phyloP scores from a whole-genome alignment of 2,329 filamentous ascomycete genomes.

The Exophiala aquamarina region DNA sequence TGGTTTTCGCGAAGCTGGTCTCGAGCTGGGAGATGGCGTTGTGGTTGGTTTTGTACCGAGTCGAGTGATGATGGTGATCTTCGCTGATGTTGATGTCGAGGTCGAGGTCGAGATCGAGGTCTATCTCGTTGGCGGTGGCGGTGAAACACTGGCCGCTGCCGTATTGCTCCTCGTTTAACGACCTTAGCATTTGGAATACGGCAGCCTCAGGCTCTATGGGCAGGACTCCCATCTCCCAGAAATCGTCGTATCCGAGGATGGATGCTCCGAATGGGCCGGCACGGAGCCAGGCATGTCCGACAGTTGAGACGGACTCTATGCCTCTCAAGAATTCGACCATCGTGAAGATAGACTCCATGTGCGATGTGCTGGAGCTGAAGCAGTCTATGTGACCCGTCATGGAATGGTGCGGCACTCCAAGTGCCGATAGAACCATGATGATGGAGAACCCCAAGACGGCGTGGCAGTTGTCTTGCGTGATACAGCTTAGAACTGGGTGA shows the following conservation, averaged over 20 bases:
- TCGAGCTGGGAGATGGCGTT: not conserved
- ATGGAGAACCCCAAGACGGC: slow-evolving; percentile 13
- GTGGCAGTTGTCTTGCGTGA: slow-evolving; percentile 30
- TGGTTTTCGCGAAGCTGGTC: not conserved
- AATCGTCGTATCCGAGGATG: slow-evolving; percentile 3
- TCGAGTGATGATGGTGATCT: slow-evolving; percentile 3
- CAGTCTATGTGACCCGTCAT: not conserved
- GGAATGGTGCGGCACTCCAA: slow-evolving; percentile 4
- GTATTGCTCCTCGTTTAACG: slow-evolving; percentile 5
- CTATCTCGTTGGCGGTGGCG: not conserved
- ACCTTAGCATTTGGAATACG: not conserved
- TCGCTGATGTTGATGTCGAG: slow-evolving; percentile 1
- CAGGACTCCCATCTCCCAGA: not conserved
- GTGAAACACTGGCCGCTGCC: not conserved
- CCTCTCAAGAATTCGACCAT: slow-evolving; percentile 7
- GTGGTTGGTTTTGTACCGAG: slow-evolving; percentile 4
- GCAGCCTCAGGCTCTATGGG: slow-evolving; percentile 2
- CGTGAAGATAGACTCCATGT: slow-evolving; percentile 8
- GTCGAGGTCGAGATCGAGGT: too few relatives aligned
- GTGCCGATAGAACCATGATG: slow-evolving; percentile 4
- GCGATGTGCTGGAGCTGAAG: not conserved
- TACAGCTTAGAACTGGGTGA: slow-evolving; percentile 30
- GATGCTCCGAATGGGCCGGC: slow-evolving; percentile 3
- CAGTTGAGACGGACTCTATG: not conserved
- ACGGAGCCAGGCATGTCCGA: slow-evolving; percentile 1